phyloP scores from a whole-genome alignment of 2,329 filamentous ascomycete species.

The Colletotrichum lini region DNA sequence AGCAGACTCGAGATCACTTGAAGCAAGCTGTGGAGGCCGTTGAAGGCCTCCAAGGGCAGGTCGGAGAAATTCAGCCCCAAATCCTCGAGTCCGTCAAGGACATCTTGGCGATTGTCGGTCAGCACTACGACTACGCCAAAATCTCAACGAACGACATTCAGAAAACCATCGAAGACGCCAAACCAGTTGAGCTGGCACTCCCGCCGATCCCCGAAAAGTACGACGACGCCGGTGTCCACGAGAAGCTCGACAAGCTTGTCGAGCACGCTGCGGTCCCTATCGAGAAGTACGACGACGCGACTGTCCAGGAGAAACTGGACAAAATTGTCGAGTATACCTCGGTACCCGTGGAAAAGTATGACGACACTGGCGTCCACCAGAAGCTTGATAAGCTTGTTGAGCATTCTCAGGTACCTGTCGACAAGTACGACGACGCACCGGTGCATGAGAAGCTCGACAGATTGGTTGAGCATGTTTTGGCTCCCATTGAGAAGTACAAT shows the following conservation, averaged over 20 bases:
- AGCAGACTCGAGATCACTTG: constrained; percentile 85
- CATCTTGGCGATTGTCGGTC: constrained; percentile 83
- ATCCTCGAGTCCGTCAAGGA: constrained; percentile 90
- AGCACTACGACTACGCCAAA: constrained; percentile 92
- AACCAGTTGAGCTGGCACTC: constrained; percentile 55
- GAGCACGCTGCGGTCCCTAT: constrained; percentile 28
- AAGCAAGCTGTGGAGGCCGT: constrained; percentile 83
- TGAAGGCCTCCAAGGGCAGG: constrained; percentile 81
- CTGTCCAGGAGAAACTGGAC: constrained; percentile 49
- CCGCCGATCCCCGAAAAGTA: constrained; percentile 67
- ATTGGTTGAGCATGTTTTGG: constrained; percentile 72
- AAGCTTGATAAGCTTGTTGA: constrained; percentile 36
- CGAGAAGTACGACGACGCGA: constrained; percentile 45
- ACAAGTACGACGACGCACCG: constrained; percentile 45
- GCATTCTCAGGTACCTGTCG: constrained; percentile 27
- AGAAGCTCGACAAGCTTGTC: constrained; percentile 34
- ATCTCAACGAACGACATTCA: constrained; percentile 70
- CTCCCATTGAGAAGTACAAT: constrained; percentile 48
- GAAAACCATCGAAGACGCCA: constrained; percentile 73
- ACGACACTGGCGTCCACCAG: constrained; percentile 23
- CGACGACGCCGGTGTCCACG: constrained; percentile 58
- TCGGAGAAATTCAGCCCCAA: constrained; percentile 88
- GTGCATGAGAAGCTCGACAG: constrained; percentile 49
- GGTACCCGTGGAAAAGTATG: constrained; percentile 30
- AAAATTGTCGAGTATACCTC: constrained; percentile 72